A percentile compares a stretch with the other conserved stretches of the same genome.
These are phyloP conservation scores for Selenicereus undatus DNA, from an alignment of 148 eudicot genomes.

Conservation along the genomic window DNA sequence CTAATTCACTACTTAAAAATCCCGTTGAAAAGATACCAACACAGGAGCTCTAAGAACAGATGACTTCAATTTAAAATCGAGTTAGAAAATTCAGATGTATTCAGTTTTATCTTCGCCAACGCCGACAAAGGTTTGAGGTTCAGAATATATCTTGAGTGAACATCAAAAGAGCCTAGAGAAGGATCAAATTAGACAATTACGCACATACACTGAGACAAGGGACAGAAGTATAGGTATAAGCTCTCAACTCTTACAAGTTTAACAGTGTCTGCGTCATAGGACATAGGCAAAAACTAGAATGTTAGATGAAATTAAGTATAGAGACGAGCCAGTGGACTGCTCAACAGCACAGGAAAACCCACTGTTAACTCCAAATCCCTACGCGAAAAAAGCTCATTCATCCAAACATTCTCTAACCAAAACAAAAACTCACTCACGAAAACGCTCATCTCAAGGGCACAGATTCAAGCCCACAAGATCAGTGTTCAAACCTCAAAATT, in stretches of 20 bases:
- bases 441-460: conserved; percentile 25
- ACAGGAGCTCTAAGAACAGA: not conserved
- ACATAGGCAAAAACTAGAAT: conserved; percentile 12
- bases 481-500: conserved; percentile 25
- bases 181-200: not conserved
- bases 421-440: conserved; percentile 9
- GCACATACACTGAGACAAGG: not conserved
- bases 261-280: not conserved
- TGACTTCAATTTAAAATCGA: no score
- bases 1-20: not conserved
- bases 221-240: not conserved
- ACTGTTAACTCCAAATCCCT: conserved; percentile 21
- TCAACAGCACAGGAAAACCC: conserved; percentile 79
- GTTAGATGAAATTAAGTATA: not conserved
- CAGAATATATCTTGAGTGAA: not conserved
- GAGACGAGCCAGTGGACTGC: conserved; percentile 53
- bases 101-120: not conserved
- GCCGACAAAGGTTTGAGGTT: not conserved
- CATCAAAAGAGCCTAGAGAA: not conserved
- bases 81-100: not conserved
- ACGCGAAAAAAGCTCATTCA: conserved; percentile 11
- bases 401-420: not conserved
- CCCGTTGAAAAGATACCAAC: not conserved
- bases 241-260: not conserved
- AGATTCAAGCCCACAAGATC: conserved; percentile 18